Percentiles rank a stretch among this genome's conserved stretches.
Evolutionary conservation across 257 asterid species (phyloP).

Genomic region (Solanum peruvianum): DNA sequence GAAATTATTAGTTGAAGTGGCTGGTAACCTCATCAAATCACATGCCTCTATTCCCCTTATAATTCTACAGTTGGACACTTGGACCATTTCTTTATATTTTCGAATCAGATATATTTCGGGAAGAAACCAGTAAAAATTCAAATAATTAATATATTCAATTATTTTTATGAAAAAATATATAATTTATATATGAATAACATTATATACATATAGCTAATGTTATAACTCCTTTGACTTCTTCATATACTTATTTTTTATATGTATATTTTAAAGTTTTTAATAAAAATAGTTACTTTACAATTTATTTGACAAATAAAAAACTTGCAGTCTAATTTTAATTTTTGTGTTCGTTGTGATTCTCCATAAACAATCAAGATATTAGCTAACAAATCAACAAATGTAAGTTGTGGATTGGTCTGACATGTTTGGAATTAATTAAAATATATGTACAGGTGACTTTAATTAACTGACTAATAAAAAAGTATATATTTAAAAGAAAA

Average conservation of each 20-base stretch:
- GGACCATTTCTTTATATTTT: not conserved
- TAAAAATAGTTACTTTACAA: not conserved
- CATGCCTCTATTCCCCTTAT: not conserved
- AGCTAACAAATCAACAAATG: not conserved
- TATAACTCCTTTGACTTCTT: accelerated
- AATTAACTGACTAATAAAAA: not conserved
- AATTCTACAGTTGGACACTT: not conserved
- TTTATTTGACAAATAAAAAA: not conserved
- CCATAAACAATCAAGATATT: not conserved
- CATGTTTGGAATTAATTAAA: not conserved
- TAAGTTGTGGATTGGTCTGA: not conserved
- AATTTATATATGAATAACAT: too few species aligned
- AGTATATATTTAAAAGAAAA: not conserved
- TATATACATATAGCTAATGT: too few species aligned
- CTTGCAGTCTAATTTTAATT: not conserved
- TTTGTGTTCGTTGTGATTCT: not conserved
- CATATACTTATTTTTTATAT: too few species aligned
- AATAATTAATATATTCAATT: too few species aligned
- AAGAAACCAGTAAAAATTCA: accelerated
- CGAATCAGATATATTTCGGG: not conserved
- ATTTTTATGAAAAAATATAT: accelerated
- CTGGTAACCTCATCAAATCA: not conserved
- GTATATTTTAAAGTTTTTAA: accelerated
- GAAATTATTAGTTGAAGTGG: not conserved
- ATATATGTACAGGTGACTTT: not conserved